Evolutionary conservation across 768 basidiomycete genomes (phyloP).

Genomic region (Tremella fuciformis): DNA sequence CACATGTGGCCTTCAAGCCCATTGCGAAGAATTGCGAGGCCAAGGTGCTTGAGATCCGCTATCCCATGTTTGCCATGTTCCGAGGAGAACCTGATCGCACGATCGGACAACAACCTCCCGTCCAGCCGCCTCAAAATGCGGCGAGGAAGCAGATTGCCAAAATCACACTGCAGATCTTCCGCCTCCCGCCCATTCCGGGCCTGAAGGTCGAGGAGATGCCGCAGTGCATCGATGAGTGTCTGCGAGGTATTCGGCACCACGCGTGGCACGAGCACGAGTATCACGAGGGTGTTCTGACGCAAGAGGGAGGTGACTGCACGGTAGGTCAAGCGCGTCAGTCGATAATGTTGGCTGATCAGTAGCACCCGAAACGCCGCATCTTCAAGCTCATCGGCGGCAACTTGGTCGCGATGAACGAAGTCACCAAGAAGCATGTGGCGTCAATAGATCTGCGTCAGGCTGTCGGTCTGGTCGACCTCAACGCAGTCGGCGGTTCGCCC

Average conservation of each 20-base stretch:
- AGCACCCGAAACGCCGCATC: slow-evolving; percentile 66
- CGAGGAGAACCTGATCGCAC: slow-evolving; percentile 41
- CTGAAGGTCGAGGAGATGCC: slow-evolving; percentile 73
- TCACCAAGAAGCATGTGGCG: slow-evolving; percentile 82
- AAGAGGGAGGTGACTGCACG: slow-evolving; percentile 85
- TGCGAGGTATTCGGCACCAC: slow-evolving; percentile 79
- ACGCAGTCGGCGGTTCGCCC: slow-evolving; percentile 44
- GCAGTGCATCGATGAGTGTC: slow-evolving; percentile 87
- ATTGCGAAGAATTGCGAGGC: slow-evolving; percentile 79
- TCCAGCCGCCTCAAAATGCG: slow-evolving; percentile 6
- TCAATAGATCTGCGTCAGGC: slow-evolving; percentile 90
- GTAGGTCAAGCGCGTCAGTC: slow-evolving; percentile 57
- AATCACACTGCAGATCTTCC: slow-evolving; percentile 83
- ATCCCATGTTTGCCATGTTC: slow-evolving; percentile 52
- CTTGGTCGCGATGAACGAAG: slow-evolving; percentile 79
- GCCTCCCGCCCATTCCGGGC: slow-evolving; percentile 83
- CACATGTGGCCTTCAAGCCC: slow-evolving; percentile 85
- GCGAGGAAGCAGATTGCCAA: slow-evolving; percentile 74
- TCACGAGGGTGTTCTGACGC: slow-evolving; percentile 87
- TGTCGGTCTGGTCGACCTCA: slow-evolving; percentile 70
- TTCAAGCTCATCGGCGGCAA: slow-evolving; percentile 59
- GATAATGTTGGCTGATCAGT: background rate
- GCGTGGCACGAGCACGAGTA: slow-evolving; percentile 93
- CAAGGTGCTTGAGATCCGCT: slow-evolving; percentile 68
- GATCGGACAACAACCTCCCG: background rate